phyloP scores from a whole-genome alignment of 192 early-diverging fungal genomes.

The Linnemannia hyalina region DNA sequence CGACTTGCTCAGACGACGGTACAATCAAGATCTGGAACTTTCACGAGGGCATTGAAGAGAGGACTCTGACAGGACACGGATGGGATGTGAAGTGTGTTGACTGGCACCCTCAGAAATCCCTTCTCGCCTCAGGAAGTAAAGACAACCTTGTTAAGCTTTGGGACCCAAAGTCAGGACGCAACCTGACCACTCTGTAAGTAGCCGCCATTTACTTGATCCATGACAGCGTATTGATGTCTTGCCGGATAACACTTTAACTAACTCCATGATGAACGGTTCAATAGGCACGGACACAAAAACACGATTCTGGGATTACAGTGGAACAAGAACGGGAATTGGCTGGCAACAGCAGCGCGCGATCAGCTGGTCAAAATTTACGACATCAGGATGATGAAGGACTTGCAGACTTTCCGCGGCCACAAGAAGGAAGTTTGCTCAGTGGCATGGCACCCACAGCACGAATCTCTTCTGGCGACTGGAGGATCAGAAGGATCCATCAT shows the following conservation, averaged over 20 bases:
- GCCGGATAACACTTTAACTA: neutral
- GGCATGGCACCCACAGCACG: constrained; percentile 96
- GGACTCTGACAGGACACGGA: constrained; percentile 86
- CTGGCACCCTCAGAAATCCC: constrained; percentile 95
- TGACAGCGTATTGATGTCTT: neutral
- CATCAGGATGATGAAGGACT: constrained; percentile 92
- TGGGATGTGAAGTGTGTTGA: constrained; percentile 98
- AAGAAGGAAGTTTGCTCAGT: constrained; percentile 91
- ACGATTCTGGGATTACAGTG: constrained; percentile 90
- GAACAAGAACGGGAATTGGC: constrained; percentile 99
- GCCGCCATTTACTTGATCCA: neutral
- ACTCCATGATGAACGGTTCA: neutral
- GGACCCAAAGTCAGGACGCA: constrained; percentile 94
- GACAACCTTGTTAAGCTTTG: constrained; percentile 97
- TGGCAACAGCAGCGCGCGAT: constrained; percentile 91
- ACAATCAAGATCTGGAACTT: constrained; percentile 98
- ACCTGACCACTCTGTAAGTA: constrained; percentile 84
- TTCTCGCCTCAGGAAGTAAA: constrained; percentile 94
- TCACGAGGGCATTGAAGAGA: constrained; percentile 84
- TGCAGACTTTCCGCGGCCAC: constrained; percentile 88
- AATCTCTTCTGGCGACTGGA: constrained; percentile 90
- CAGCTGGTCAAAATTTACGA: constrained; percentile 94
- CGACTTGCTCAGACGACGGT: constrained; percentile 95
- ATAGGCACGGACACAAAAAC: constrained; percentile 93
- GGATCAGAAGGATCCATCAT: constrained; percentile 89